Evolutionary conservation across 2,329 filamentous ascomycete genomes (phyloP), one percentile per base, ranked within the genome.

Genomic region (Pseudocercospora eumusae): DNA sequence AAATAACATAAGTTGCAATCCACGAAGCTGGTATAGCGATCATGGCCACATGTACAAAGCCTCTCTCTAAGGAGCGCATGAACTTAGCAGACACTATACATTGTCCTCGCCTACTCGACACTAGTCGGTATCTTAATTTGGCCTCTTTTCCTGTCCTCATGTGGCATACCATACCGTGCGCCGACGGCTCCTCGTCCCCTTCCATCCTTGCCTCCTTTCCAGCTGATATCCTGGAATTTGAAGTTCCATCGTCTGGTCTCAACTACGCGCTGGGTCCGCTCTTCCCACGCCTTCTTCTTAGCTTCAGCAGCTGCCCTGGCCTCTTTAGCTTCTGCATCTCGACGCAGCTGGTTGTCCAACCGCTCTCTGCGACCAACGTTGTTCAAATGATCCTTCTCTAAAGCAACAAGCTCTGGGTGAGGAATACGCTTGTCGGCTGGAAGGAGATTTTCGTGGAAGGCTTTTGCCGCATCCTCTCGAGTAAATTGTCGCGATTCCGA

Each of bases 401-500:
- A 72, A 11, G 79, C 75, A 47, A 86, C 77, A 36, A 88, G 75
- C 63, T 87, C 83, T 1, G 86, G 85, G 69, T 88, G 85, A 1
- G 86, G 85, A 50, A 88, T 88, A 56, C 86, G 84, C 57, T 82
- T 79, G 66, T 88, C 86, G 8, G 86, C 84, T 1, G 86, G 83
- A 44, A 86, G 82, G 11, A 88, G 80, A 1, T 81, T 79, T 57
- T 82, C 78, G 31, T 82, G 78, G 73, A 88, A 88, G 28, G 85
- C 85, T 62, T 83, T 83, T 18, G 83, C 86, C 3, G 86, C 86
- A 67, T 88, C 86, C n/a, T 79, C 80, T 69, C 86, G 84, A n/a
- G 83, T 88, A 74, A 88, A 88, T 21, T 81, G 79, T 4, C 86
- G 82, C 0, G 86, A 88, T 72, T 88, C 86, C 4, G 86, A 83